phyloP scores from a whole-genome alignment of 345 rosid genomes.

The Rhodamnia argentea region DNA sequence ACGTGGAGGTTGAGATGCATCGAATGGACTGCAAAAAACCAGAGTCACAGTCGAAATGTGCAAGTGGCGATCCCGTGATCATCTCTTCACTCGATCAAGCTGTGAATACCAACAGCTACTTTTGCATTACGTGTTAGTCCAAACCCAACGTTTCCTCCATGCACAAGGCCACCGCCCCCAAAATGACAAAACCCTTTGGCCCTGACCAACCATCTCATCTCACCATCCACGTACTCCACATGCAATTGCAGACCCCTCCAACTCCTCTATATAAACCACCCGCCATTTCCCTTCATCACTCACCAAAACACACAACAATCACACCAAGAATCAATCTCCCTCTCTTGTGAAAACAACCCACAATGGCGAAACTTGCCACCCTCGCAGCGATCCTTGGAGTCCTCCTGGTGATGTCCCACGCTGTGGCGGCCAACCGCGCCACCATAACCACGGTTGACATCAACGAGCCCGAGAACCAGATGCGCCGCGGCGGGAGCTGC shows the following conservation, averaged over 20 bases:
- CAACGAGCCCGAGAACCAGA: neutral
- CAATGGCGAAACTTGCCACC: slow-evolving; percentile 14
- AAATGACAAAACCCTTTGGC: neutral
- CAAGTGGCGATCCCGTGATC: neutral
- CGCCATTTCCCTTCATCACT: too few relatives aligned
- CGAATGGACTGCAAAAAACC: neutral
- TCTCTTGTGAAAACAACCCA: neutral
- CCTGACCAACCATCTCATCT: too few relatives aligned
- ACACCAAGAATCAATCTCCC: neutral
- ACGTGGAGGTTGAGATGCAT: neutral
- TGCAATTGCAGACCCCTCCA: neutral
- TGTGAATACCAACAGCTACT: neutral
- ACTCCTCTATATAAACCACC: too few relatives aligned
- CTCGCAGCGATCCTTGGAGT: slow-evolving; percentile 7
- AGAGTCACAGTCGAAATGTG: neutral
- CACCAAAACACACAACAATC: neutral
- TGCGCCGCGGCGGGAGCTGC: neutral
- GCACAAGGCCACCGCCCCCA: neutral
- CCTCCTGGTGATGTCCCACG: slow-evolving; percentile 13
- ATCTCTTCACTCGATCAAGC: neutral
- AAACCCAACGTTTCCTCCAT: neutral
- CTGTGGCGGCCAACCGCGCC: slow-evolving; percentile 6
- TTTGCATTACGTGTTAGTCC: neutral
- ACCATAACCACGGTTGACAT: slow-evolving; percentile 15
- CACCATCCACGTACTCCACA: too few relatives aligned